phyloP scores from a whole-genome alignment of 164 flowering plant genomes.

The Kingdonia uniflora region DNA sequence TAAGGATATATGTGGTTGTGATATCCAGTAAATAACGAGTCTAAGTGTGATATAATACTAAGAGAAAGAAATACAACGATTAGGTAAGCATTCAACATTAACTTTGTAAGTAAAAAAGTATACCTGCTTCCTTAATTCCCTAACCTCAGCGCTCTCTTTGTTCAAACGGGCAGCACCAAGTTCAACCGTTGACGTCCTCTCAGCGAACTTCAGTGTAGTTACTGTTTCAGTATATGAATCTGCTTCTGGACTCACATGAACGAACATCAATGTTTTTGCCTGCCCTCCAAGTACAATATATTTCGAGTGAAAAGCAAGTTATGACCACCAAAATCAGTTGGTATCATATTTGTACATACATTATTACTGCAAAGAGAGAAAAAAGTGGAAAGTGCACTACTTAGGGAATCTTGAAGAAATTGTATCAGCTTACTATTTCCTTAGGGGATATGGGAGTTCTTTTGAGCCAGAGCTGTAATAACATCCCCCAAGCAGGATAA shows the following conservation, averaged over 20 bases:
- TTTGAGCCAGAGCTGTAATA: constrained; percentile 73
- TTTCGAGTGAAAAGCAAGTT: constrained; percentile 1
- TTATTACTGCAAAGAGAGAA: too few relatives aligned
- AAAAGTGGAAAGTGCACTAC: constrained; percentile 19
- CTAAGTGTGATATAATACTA: too few relatives aligned
- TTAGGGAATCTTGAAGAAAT: constrained; percentile 77
- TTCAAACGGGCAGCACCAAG: constrained; percentile 77
- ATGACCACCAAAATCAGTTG: too few relatives aligned
- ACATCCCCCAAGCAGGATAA: constrained; percentile 90
- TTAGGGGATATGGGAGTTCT: constrained; percentile 74
- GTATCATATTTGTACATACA: background rate
- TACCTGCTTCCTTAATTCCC: constrained; percentile 79
- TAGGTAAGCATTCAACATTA: background rate
- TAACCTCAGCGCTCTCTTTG: constrained; percentile 64
- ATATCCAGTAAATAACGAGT: too few relatives aligned
- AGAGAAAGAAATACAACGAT: too few relatives aligned
- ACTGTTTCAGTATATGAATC: constrained; percentile 68
- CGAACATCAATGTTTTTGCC: constrained; percentile 86
- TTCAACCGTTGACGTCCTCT: constrained; percentile 76
- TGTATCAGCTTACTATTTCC: constrained; percentile 92
- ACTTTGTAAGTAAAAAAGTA: background rate
- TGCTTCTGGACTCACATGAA: constrained; percentile 85
- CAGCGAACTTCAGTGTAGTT: constrained; percentile 76
- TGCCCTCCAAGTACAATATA: constrained; percentile 59
- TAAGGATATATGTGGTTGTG: too few relatives aligned